These are phyloP conservation scores for Triticum monococcum DNA, from an alignment of 176 grass and related monocot genomes.

Conservation along the genomic window DNA sequence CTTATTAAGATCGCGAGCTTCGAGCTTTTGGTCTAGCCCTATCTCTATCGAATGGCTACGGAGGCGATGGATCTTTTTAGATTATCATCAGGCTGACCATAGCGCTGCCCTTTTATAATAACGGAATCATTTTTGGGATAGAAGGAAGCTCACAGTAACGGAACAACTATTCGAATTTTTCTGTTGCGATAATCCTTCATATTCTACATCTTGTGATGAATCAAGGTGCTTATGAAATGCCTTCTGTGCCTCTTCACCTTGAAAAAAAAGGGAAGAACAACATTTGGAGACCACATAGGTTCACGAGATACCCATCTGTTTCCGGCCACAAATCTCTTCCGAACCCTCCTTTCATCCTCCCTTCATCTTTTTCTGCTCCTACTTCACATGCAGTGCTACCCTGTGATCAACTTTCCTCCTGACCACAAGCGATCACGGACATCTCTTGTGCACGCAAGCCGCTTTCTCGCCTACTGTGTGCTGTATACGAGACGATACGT, in stretches of 20 bases:
- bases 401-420: background rate
- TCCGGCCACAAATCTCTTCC: background rate
- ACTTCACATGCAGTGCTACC: background rate
- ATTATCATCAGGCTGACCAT: too few species aligned
- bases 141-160: too few species aligned
- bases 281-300: background rate
- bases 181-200: background rate
- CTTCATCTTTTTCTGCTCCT: background rate
- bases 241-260: too few species aligned
- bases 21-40: too few species aligned
- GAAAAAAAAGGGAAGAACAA: too few species aligned
- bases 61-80: too few species aligned
- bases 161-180: too few species aligned
- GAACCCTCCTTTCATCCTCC: too few species aligned
- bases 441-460: background rate
- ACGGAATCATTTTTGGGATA: too few species aligned
- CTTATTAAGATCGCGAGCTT: too few species aligned
- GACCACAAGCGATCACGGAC: conserved; percentile 9
- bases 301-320: background rate
- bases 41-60: too few species aligned
- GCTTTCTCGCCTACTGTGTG: background rate
- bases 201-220: background rate
- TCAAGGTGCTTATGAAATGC: background rate
- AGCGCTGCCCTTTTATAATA: too few species aligned
- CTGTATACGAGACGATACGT: background rate